phyloP scores from a whole-genome alignment of 2,329 filamentous ascomycete species.

The Neospermospora avenae region DNA sequence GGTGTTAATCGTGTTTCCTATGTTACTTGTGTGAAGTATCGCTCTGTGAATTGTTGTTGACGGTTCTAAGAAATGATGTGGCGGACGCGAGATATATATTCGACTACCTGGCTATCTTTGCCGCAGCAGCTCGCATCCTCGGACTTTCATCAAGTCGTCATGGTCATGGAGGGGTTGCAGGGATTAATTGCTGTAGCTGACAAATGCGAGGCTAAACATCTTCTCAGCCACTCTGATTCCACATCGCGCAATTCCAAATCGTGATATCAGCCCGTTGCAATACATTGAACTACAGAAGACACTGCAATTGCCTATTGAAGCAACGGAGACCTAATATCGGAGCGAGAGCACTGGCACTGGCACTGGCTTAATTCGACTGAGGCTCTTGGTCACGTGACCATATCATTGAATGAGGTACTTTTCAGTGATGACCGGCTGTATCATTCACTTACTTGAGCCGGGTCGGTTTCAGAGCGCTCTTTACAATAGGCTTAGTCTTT shows the following conservation, averaged over 20 bases:
- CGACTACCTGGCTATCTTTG: not conserved
- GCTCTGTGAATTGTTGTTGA: conserved; percentile 1
- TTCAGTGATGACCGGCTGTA: no score
- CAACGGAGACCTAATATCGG: no score
- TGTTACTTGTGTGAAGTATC: no score
- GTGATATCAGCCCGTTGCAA: not conserved
- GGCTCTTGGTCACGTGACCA: no score
- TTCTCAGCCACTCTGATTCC: conserved; percentile 10
- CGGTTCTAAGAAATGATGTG: not conserved
- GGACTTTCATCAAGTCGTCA: conserved; percentile 19
- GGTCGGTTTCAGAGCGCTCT: no score
- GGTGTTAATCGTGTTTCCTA: no score
- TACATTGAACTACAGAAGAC: no score
- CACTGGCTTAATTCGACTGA: no score
- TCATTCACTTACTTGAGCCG: no score
- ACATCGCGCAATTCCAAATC: conserved; percentile 13
- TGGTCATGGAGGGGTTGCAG: conserved; percentile 22
- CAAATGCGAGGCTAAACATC: conserved; percentile 9
- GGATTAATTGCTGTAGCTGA: conserved; percentile 6
- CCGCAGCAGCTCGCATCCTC: conserved; percentile 11
- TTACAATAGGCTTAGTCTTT: no score
- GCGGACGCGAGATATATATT: not conserved
- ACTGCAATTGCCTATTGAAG: not conserved
- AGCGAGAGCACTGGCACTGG: no score
- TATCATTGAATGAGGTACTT: no score